A percentile compares a stretch with the other conserved stretches of the same genome.
Evolutionary conservation across 2,329 filamentous ascomycete genomes (phyloP).

Genomic region (Penicillium glabrum): DNA sequence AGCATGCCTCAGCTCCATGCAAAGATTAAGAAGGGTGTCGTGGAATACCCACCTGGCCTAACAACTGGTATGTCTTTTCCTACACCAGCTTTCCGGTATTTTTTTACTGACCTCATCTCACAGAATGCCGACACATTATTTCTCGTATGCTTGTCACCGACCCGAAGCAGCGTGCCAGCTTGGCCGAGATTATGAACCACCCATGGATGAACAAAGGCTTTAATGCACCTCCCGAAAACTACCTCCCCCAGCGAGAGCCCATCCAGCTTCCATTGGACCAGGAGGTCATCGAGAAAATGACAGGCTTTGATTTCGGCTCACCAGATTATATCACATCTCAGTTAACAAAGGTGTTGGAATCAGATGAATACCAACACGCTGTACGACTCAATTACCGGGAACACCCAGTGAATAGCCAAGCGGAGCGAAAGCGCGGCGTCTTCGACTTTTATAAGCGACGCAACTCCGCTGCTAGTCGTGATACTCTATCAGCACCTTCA

Average conservation of each 20-base stretch:
- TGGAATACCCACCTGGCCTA: constrained; percentile 94
- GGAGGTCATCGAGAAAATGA: constrained; percentile 88
- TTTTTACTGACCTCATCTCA: constrained; percentile 36
- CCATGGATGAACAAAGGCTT: constrained; percentile 97
- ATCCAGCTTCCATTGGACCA: constrained; percentile 80
- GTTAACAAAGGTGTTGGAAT: constrained; percentile 82
- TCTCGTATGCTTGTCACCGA: constrained; percentile 96
- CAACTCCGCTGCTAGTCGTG: constrained; percentile 78
- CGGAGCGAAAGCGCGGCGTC: constrained; percentile 83
- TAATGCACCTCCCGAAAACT: constrained; percentile 82
- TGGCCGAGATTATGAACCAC: constrained; percentile 90
- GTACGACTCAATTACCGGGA: constrained; percentile 71
- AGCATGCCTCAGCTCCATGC: constrained; percentile 98
- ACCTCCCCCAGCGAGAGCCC: constrained; percentile 78
- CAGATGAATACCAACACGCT: constrained; percentile 88
- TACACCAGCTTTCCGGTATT: neutral
- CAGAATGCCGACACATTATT: constrained; percentile 91
- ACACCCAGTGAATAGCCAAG: constrained; percentile 56
- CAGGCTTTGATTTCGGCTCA: constrained; percentile 93
- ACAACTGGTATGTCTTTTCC: constrained; percentile 67
- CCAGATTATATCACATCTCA: constrained; percentile 80
- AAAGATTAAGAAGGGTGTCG: constrained; percentile 96
- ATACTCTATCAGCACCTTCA: constrained; percentile 81
- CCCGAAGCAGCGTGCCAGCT: constrained; percentile 77
- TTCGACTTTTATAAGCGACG: constrained; percentile 97